Evolutionary conservation across 148 eudicot species (phyloP).

Genomic region (Heliamphora exappendiculata): DNA sequence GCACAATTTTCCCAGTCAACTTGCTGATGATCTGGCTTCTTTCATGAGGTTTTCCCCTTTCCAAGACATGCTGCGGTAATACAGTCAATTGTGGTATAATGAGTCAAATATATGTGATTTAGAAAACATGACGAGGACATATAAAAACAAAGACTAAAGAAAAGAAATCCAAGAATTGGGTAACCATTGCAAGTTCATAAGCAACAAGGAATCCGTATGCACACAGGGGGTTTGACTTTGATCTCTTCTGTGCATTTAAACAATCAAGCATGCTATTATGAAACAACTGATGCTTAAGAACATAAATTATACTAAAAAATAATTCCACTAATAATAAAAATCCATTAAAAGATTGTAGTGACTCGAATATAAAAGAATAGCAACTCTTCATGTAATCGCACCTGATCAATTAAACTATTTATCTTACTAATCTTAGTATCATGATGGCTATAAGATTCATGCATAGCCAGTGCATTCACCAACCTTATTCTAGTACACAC

Average conservation of each 20-base stretch:
- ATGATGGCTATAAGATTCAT: not conserved
- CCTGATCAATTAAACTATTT: not conserved
- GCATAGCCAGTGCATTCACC: not conserved
- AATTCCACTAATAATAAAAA: not conserved
- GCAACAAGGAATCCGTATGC: not conserved
- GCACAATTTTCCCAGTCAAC: conserved; percentile 50
- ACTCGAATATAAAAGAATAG: not conserved
- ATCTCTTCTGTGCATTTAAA: not conserved
- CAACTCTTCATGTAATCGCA: not conserved
- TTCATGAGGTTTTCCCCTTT: conserved; percentile 66
- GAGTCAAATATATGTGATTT: not conserved
- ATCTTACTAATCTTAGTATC: not conserved
- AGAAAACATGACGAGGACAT: not conserved
- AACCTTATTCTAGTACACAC: not conserved
- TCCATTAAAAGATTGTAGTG: not conserved
- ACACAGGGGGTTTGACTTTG: not conserved
- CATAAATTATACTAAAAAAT: not conserved
- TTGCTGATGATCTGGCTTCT: conserved; percentile 68
- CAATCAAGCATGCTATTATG: too few relatives aligned
- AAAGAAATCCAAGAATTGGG: not conserved
- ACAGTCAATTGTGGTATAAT: not conserved
- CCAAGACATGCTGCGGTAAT: conserved; percentile 66
- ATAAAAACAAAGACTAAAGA: not conserved
- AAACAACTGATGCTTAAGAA: not conserved
- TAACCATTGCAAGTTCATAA: not conserved